Percentiles rank a stretch among this genome's conserved stretches.
Evolutionary conservation across 768 basidiomycete genomes (phyloP).

Genomic region (Suillus subaureus): DNA sequence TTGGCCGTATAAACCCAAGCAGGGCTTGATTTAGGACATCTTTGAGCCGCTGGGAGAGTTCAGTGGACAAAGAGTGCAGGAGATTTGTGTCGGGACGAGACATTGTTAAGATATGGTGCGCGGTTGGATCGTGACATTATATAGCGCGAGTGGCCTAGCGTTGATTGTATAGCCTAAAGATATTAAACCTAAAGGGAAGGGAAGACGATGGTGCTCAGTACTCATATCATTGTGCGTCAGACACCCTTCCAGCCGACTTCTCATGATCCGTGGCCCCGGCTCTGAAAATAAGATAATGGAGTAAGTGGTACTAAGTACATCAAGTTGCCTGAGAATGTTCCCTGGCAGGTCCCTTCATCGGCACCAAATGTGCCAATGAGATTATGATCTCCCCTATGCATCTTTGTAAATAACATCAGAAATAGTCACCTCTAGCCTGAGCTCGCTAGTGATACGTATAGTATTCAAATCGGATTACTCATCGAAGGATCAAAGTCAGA

Average conservation of each 20-base stretch:
- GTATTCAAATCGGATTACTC: not conserved
- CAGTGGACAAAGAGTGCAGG: not conserved
- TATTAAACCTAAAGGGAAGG: not conserved
- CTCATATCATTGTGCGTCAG: not conserved
- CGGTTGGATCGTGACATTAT: not conserved
- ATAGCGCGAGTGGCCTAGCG: not conserved
- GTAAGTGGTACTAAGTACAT: no score
- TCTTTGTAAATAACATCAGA: not conserved
- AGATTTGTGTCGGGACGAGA: not conserved
- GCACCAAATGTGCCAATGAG: no score
- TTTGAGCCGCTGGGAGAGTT: conserved; percentile 7
- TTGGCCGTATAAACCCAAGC: conserved; percentile 1
- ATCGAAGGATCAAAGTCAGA: not conserved
- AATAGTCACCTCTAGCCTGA: not conserved
- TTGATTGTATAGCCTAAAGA: not conserved
- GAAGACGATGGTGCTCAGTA: not conserved
- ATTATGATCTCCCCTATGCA: not conserved
- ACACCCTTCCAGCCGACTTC: not conserved
- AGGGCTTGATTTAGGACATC: not conserved
- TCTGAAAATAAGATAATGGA: no score
- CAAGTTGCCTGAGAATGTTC: not conserved
- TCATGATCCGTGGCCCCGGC: no score
- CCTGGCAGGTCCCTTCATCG: not conserved
- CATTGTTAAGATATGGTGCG: not conserved
- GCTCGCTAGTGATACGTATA: no score